phyloP scores from a whole-genome alignment of 108 stramenopile species.

The Nitzschia inconspicua region DNA sequence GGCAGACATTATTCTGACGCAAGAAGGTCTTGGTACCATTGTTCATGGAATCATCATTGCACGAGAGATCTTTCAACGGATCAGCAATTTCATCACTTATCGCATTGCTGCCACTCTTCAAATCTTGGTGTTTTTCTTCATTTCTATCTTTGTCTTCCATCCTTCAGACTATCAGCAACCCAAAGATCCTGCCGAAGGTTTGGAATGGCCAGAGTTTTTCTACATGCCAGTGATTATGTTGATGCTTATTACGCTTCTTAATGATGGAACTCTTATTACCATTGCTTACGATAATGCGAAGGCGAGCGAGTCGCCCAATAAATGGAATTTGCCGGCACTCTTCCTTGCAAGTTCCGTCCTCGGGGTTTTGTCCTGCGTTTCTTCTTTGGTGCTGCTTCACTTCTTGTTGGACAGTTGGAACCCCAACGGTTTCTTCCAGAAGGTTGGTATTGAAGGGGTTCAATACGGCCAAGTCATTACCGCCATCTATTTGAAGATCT shows the following conservation, averaged over 20 bases:
- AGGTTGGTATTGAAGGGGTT: slow-evolving; percentile 34
- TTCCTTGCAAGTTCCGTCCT: slow-evolving; percentile 42
- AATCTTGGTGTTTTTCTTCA: slow-evolving; percentile 78
- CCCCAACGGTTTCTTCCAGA: slow-evolving; percentile 31
- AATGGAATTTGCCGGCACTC: slow-evolving; percentile 51
- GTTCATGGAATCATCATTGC: slow-evolving; percentile 55
- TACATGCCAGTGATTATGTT: slow-evolving; percentile 73
- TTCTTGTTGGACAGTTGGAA: slow-evolving; percentile 42
- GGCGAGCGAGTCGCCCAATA: slow-evolving; percentile 39
- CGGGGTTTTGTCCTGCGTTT: slow-evolving; percentile 39
- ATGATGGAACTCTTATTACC: slow-evolving; percentile 73
- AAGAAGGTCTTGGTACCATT: slow-evolving; percentile 58
- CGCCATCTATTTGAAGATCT: slow-evolving; percentile 53
- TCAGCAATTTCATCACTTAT: slow-evolving; percentile 59
- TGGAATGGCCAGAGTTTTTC: slow-evolving; percentile 54
- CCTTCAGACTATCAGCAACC: slow-evolving; percentile 37
- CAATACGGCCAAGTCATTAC: slow-evolving; percentile 48
- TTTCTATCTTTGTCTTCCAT: slow-evolving; percentile 59
- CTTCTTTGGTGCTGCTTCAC: slow-evolving; percentile 41
- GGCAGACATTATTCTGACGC: slow-evolving; percentile 67
- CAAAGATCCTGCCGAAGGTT: slow-evolving; percentile 13
- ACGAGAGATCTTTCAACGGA: slow-evolving; percentile 49
- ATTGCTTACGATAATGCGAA: slow-evolving; percentile 66
- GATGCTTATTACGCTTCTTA: slow-evolving; percentile 73
- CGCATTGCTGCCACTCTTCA: slow-evolving; percentile 77